Evolutionary conservation across 2,329 filamentous ascomycete genomes (phyloP).

Genomic region (Graphilbum fragrans): DNA sequence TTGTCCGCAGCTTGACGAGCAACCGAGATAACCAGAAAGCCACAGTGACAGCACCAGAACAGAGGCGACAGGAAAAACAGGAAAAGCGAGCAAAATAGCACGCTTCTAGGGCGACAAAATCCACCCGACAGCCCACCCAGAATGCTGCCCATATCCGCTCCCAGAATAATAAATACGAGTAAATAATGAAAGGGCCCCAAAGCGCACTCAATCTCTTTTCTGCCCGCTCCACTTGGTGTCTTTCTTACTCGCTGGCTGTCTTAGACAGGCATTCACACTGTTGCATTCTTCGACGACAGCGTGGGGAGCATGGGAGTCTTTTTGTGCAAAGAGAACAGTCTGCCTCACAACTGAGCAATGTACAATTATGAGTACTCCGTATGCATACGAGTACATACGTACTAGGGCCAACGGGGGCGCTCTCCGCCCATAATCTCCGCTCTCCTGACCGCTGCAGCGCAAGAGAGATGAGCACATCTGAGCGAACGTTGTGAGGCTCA

Average conservation of each 20-base stretch:
- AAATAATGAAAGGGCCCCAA: too few species aligned
- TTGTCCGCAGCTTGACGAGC: too few species aligned
- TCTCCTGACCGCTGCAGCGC: constrained; percentile 15
- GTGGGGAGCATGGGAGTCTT: too few species aligned
- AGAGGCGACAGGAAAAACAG: background rate
- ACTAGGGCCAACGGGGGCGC: background rate
- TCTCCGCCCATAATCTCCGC: constrained; percentile 14
- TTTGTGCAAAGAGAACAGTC: too few species aligned
- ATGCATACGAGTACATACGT: too few species aligned
- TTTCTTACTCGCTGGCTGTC: background rate
- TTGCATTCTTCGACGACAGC: background rate
- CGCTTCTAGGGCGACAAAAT: background rate
- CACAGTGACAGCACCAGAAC: background rate
- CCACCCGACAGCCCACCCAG: background rate
- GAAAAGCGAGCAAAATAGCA: too few species aligned
- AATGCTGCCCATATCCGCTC: too few species aligned
- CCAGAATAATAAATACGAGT: too few species aligned
- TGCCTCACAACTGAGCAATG: too few species aligned
- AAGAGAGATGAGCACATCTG: constrained; percentile 8
- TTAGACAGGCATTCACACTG: background rate
- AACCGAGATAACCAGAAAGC: too few species aligned
- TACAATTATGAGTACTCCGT: too few species aligned
- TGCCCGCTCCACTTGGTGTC: background rate
- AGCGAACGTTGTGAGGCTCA: background rate
- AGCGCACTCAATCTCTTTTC: background rate